Evolutionary conservation across 2,329 filamentous ascomycete species (phyloP).

Genomic region (Teratosphaeria pseudoeucalypti): DNA sequence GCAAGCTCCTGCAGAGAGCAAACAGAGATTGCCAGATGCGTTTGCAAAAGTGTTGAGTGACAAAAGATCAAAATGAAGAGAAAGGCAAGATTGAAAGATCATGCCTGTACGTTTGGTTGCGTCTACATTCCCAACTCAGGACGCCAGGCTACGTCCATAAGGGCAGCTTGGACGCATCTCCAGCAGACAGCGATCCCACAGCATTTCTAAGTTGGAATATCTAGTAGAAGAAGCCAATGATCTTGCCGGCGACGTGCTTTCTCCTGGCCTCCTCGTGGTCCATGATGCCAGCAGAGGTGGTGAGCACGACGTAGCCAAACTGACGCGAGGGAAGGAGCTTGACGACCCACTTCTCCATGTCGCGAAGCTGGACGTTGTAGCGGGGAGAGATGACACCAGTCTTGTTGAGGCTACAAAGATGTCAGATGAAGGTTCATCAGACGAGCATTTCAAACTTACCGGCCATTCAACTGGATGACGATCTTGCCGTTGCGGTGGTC

Average conservation of each 20-base stretch:
- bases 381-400: slow-evolving; percentile 97
- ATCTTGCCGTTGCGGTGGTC: slow-evolving; percentile 99
- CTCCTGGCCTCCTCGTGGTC: slow-evolving; percentile 99
- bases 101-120: background rate
- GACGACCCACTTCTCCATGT: slow-evolving; percentile 99
- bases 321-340: slow-evolving; percentile 98
- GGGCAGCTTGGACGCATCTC: background rate
- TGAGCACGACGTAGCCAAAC: slow-evolving; percentile 98
- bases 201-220: background rate
- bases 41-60: background rate
- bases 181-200: background rate
- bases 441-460: slow-evolving; percentile 34
- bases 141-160: background rate
- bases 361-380: slow-evolving; percentile 96
- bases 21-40: background rate
- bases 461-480: slow-evolving; percentile 98
- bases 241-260: slow-evolving; percentile 99
- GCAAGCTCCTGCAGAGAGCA: background rate
- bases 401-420: slow-evolving; percentile 66
- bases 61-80: background rate
- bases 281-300: slow-evolving; percentile 99
- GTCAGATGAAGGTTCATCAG: slow-evolving; percentile 1
- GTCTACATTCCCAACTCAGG: background rate
- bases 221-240: slow-evolving; percentile 98
- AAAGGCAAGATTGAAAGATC: background rate